Percentiles rank a stretch among this genome's conserved stretches.
Conservation (phyloP, 2,329 filamentous ascomycete genomes). For the Fusarium pseudograminearum region DNA sequence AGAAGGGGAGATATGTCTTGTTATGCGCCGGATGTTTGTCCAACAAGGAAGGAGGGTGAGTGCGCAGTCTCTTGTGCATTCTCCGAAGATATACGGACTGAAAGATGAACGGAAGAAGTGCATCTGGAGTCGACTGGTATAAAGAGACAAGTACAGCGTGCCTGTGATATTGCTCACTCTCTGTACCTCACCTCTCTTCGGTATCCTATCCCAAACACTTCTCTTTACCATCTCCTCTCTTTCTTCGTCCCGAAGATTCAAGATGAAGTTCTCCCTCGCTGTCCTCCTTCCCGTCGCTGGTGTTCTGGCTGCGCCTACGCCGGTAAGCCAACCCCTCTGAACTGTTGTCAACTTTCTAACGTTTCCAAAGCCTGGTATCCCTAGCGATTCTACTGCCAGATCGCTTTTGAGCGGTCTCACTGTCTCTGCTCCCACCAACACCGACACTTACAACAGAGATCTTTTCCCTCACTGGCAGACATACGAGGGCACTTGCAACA, state of each 20-base stretch:
- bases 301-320: conserved; percentile 49
- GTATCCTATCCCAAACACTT: not conserved
- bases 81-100: conserved; percentile 9
- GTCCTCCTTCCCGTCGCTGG: conserved; percentile 44
- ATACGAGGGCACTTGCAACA: conserved; percentile 75
- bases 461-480: conserved; percentile 80
- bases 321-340: conserved; percentile 38
- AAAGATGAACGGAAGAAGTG: conserved; percentile 5
- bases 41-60: conserved; percentile 38
- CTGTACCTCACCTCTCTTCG: not conserved
- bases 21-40: conserved; percentile 22
- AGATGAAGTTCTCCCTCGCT: conserved; percentile 51
- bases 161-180: not conserved
- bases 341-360: not conserved
- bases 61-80: not conserved
- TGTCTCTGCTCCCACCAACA: conserved; percentile 66
- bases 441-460: conserved; percentile 71
- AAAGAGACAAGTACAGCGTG: conserved; percentile 20
- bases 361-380: conserved; percentile 66
- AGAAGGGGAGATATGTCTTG: conserved; percentile 19
- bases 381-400: conserved; percentile 67
- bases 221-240: not conserved
- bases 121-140: conserved; percentile 22
- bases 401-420: conserved; percentile 69
- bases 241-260: conserved; percentile 18